phyloP scores from a whole-genome alignment of 108 stramenopile genomes.

The Aureococcus anophagefferens region DNA sequence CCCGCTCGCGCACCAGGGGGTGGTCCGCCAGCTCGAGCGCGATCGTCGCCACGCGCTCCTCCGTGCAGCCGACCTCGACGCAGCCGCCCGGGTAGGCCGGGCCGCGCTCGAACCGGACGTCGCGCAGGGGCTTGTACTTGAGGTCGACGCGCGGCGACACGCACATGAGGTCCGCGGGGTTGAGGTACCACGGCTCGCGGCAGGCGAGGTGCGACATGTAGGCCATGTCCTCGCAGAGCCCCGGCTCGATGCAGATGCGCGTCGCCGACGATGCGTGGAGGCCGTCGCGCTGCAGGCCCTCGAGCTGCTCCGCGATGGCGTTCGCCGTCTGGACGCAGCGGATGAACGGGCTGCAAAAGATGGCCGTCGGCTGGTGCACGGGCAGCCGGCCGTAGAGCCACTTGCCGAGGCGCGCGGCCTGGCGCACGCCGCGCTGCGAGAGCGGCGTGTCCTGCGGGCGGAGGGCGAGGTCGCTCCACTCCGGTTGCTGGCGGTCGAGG shows the following conservation, averaged over 20 bases:
- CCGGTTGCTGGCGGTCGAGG: background rate
- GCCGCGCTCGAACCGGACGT: background rate
- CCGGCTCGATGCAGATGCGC: background rate
- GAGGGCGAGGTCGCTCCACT: background rate
- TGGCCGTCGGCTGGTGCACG: background rate
- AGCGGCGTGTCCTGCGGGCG: background rate
- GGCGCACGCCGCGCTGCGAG: background rate
- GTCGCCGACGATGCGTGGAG: background rate
- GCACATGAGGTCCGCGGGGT: background rate
- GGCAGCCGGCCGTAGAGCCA: background rate
- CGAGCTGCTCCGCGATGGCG: background rate
- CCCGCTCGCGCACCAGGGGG: background rate
- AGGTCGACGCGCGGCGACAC: background rate
- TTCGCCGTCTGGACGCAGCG: background rate
- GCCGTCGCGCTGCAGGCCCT: background rate
- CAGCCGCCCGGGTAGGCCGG: background rate
- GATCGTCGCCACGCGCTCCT: background rate
- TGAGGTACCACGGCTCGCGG: background rate
- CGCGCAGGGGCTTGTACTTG: background rate
- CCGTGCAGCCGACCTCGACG: background rate
- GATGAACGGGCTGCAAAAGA: background rate
- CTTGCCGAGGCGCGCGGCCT: background rate
- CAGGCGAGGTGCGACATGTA: background rate
- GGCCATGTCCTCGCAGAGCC: background rate
- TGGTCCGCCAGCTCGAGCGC: background rate